These are phyloP conservation scores for Chrysanthemum seticuspe DNA, from an alignment of 129 eudicot species.

Conservation along the genomic window DNA sequence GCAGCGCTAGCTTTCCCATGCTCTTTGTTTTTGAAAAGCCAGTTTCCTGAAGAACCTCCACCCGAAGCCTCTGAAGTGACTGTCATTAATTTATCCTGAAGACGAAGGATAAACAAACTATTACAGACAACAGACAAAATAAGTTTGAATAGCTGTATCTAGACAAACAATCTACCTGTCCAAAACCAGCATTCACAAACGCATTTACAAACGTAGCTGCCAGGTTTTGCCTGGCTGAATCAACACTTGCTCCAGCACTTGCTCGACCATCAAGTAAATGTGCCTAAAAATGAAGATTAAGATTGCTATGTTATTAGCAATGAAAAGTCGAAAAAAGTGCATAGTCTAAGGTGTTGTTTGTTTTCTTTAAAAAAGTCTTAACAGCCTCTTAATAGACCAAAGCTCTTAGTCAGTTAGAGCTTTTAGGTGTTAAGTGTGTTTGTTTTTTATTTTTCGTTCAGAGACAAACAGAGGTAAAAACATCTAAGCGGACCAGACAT, in stretches of 20 bases:
- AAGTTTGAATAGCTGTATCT: not conserved
- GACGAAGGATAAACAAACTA: constrained; percentile 1
- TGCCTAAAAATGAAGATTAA: constrained; percentile 44
- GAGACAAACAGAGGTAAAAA: too few species aligned
- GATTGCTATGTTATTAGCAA: not conserved
- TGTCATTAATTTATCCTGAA: constrained; percentile 96
- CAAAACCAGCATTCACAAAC: constrained; percentile 99
- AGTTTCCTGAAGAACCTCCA: constrained; percentile 77
- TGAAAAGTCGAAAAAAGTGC: not conserved
- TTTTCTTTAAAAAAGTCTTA: too few species aligned
- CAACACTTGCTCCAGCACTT: constrained; percentile 88
- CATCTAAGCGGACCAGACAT: too few species aligned
- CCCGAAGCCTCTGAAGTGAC: constrained; percentile 70
- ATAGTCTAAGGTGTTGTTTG: too few species aligned
- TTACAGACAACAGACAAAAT: not conserved
- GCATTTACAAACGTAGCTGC: constrained; percentile 99
- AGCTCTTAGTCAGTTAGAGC: too few species aligned
- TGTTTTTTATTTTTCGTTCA: too few species aligned
- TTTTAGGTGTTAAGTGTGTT: too few species aligned
- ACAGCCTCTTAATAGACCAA: too few species aligned
- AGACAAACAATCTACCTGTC: constrained; percentile 56
- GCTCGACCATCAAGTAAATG: constrained; percentile 98
- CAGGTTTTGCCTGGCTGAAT: constrained; percentile 95
- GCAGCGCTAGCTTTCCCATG: constrained; percentile 99
- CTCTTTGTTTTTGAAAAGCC: constrained; percentile 98